These are phyloP conservation scores for Babesia divergens DNA, from an alignment of 169 alveolate genomes.

Conservation along the genomic window DNA sequence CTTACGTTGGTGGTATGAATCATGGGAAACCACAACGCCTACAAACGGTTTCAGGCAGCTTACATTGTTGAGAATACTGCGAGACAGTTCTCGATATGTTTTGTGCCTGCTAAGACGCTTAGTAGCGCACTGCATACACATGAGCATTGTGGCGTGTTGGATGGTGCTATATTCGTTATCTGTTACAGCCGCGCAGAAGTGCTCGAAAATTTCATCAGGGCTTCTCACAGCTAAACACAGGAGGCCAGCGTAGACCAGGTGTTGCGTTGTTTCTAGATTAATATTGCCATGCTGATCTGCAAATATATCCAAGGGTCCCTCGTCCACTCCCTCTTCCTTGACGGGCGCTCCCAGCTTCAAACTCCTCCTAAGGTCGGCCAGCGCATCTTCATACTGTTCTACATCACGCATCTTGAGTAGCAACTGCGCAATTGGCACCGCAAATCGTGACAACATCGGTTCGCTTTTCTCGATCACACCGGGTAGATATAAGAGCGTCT, in stretches of 20 bases:
- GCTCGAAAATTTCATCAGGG: constrained; percentile 11
- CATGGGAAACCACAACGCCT: too few species aligned
- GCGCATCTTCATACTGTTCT: constrained; percentile 29
- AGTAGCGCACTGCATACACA: constrained; percentile 29
- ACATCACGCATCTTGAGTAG: constrained; percentile 36
- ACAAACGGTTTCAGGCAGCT: too few species aligned
- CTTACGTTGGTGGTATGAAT: too few species aligned
- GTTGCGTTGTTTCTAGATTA: constrained; percentile 19
- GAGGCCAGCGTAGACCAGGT: constrained; percentile 12
- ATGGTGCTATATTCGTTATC: constrained; percentile 30
- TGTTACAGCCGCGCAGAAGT: neutral
- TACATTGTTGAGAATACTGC: too few species aligned
- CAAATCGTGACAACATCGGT: constrained; percentile 27
- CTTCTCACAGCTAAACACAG: neutral
- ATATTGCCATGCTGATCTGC: neutral
- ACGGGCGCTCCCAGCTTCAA: neutral
- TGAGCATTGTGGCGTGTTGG: constrained; percentile 14
- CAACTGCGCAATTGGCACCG: constrained; percentile 31
- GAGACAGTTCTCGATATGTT: neutral
- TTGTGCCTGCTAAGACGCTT: neutral
- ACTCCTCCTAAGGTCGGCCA: neutral
- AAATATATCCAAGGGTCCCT: neutral
- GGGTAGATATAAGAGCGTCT: constrained; percentile 47
- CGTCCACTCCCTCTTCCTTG: neutral
- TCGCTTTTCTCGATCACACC: constrained; percentile 18